Evolutionary conservation across 768 basidiomycete species (phyloP).

Genomic region (Tylopilus subfusipes): DNA sequence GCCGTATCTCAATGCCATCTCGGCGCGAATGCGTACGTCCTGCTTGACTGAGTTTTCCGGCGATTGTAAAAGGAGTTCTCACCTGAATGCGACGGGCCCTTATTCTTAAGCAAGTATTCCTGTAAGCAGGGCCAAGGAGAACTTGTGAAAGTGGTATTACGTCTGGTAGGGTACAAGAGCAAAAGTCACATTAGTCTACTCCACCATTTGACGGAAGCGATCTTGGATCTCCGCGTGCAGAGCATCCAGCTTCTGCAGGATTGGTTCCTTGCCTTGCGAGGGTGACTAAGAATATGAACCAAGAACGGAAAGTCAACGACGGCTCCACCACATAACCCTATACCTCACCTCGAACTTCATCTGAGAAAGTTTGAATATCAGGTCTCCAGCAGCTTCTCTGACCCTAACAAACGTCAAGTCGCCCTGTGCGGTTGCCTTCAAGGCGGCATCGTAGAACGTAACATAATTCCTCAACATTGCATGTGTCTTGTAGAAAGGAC

Average conservation of each 20-base stretch:
- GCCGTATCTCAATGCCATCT: not conserved
- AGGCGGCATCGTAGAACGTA: constrained; percentile 87
- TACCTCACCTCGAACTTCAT: constrained; percentile 93
- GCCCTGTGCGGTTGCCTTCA: constrained; percentile 77
- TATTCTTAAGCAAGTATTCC: not conserved
- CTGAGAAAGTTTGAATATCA: constrained; percentile 97
- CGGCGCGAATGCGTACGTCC: not conserved
- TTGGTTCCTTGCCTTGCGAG: constrained; percentile 81
- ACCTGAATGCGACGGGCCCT: not conserved
- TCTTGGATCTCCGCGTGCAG: constrained; percentile 86
- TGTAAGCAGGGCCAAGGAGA: not conserved
- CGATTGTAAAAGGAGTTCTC: not conserved
- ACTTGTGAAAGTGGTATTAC: constrained; percentile 18
- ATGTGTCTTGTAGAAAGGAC: constrained; percentile 98
- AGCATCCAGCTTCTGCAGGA: constrained; percentile 78
- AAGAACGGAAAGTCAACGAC: constrained; percentile 10
- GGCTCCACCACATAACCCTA: not conserved
- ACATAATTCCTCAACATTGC: constrained; percentile 96
- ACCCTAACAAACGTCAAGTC: constrained; percentile 85
- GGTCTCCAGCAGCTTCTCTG: constrained; percentile 79
- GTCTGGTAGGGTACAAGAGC: constrained; percentile 20
- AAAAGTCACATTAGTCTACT: constrained; percentile 42
- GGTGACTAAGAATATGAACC: constrained; percentile 58
- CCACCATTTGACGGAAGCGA: constrained; percentile 83
- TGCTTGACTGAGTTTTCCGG: not conserved